Base-by-base conservation (phyloP, 164 flowering plant species). In the Brasenia schreberi region DNA sequence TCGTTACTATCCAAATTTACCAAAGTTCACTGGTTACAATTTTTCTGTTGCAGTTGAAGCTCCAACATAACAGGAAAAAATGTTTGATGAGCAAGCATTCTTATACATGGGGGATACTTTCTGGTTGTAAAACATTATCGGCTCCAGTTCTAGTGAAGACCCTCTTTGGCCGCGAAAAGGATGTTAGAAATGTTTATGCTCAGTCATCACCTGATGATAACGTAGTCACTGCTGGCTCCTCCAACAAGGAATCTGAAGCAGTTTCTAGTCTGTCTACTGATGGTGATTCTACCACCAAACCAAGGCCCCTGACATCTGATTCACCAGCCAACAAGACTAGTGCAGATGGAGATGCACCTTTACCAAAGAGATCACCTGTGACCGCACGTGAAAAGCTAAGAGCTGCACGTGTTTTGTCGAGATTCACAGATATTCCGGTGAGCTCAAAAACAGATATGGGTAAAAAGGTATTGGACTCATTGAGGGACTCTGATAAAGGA, bases 351-450 rank as follows among this genome's bases (percentile, higher is more conserved):
- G 27, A 12, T 18, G 18, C 10, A 61, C 10, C 33, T 61, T 7
- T 23, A 11, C 18, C 73, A 16, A 87, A 78, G 75, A 81, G 78
- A 70, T 73, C 89, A 0, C 74, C 87, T 6, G 64, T 93, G 73
- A 90, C 97, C 7, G 97, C 94, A 19, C 79, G 90, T 68, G 98
- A 93, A 79, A 87, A 88, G 70, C 82, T 93, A 43, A 79, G 85
- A 69, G 98, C 98, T 7, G 97, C 98, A 18, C 77, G 97, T 19
- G 90, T 89, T 45, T 85, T 86, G 56, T 81, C 82, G 71, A 88
- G 91, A 53, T 78, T 85, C 72, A 69, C 76, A 10, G 92, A 85
- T 58, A 43, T 92, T 33, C 85, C 82, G 71, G 69, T 89, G 12
- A 56, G 83, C 3, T 18, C 19, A 61, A 88, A 83, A 72, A 19